Base-by-base conservation (phyloP, 2,329 filamentous ascomycete species). In the Monilinia vaccinii-corymbosi region DNA sequence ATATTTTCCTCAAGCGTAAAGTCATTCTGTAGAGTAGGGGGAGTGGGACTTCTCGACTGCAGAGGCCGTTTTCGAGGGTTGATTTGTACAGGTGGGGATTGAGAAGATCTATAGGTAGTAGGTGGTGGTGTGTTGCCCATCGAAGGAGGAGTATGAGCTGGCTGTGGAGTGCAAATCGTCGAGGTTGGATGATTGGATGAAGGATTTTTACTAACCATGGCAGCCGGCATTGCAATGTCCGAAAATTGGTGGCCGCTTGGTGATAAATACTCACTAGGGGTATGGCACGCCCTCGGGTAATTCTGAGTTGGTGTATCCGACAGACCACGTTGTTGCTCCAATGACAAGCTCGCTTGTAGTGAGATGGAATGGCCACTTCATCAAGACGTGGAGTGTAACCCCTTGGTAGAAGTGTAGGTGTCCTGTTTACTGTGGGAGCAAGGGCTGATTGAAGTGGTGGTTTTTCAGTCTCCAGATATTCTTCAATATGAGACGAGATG, bases 1-100 rank as follows among this genome's bases (percentile, higher is more conserved):
- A 71, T 61, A 21, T 63, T 63, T 45, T 71, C 68, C 62, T 71
- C 69, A 31, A 71, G 65, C 6, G 53, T 55, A 10, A 66, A 48
- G 40, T 70, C 66, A 34, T 66, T 68, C 50, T 68, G 63, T 9
- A 69, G 63, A 7, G 63, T 48, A 31, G 65, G 62, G n/a, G 47
- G 48, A 25, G 57, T 59, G 21, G 63, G 62, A 46, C 61, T 63
- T 55, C 61, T 60, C 21, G 64, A 65, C n/a, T 56, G 58, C 14
- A 67, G 57, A 31, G 66, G 61, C 6, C 66, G 60, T 47, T 67
- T 67, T 8, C 58, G 57, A 38, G 48, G 63, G 18, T 48, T 42
- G 0, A 31, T 42, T 6, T 49, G 53, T 16, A 44, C 23, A 7
- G 51, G 47, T 45, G 56, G 49, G 7, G 57, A 59, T 18, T 55